Base-by-base conservation (phyloP, 2,329 filamentous ascomycete species). In the Monilinia vaccinii-corymbosi region DNA sequence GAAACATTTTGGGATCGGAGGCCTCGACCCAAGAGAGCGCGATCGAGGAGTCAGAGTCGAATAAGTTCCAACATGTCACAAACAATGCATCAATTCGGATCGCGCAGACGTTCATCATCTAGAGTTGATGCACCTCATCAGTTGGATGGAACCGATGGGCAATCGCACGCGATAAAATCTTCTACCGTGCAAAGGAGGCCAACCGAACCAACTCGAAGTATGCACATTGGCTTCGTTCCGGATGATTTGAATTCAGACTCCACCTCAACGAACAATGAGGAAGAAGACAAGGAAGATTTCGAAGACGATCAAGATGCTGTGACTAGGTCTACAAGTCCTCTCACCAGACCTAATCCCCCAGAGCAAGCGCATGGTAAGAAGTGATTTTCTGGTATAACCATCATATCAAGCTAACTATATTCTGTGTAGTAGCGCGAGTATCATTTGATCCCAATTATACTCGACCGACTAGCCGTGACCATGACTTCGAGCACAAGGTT, bases 1-100 rank as follows among this genome's bases (percentile, higher is more conserved):
- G 93, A 97, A 75, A 96, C 91, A 0, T 97, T 96, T 66, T 97
- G 93, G 93, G 91, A 97, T 72, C 81, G 93, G 51, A 87, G 87
- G 2, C 91, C 92, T 28, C 63, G 67, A n/a, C 64, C 69, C 21
- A 59, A 53, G 28, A 45, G 36, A 25, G 1, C 38, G 11, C 40
- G 40, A 25, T 31, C 57, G 8, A 42, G 18, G 18, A 68, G 65
- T 23, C 31, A 21, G 7, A 66, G 63, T 45, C 64, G 63, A 45
- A 61, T 58, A 48, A 7, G 38, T 14, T 63, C 65, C 4, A 62
- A 56, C 32, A 59, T 64, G 23, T 53, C 58, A 8, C 64, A 66
- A 21, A 25, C 67, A 7, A 64, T 69, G 46, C 61, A 63, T 10
- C 55, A 44, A 16, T 60, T 52, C 4, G 50, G 50, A 42, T 23